These are phyloP conservation scores for Cystobasidium ongulense DNA, from an alignment of 768 basidiomycete genomes.

Conservation along the genomic window DNA sequence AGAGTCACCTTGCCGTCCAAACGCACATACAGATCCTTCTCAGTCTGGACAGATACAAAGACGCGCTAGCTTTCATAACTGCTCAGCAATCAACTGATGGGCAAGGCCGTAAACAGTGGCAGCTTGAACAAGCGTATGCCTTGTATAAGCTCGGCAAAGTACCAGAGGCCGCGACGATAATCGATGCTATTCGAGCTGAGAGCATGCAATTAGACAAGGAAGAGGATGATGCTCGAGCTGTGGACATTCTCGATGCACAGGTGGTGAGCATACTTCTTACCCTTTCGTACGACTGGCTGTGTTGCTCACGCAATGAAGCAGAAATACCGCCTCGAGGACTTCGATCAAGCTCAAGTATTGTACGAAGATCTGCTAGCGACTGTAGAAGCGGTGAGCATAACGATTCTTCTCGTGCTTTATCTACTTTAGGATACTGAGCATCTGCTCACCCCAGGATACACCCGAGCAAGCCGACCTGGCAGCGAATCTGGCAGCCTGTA, in stretches of 20 bases:
- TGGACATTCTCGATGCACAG: constrained; percentile 47
- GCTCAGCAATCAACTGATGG: not conserved
- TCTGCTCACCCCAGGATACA: constrained; percentile 42
- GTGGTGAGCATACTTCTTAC: constrained; percentile 43
- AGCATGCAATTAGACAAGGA: constrained; percentile 17
- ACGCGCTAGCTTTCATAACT: constrained; percentile 41
- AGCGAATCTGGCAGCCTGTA: constrained; percentile 44
- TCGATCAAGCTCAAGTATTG: constrained; percentile 43
- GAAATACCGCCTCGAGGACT: constrained; percentile 46
- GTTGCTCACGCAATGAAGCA: constrained; percentile 23
- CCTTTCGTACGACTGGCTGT: too few relatives aligned
- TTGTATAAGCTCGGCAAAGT: constrained; percentile 47
- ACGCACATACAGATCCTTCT: constrained; percentile 47
- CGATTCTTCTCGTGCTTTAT: not conserved
- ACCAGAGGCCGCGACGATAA: constrained; percentile 42
- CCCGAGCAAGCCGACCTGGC: constrained; percentile 47
- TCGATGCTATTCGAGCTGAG: constrained; percentile 35
- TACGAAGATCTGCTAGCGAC: constrained; percentile 46
- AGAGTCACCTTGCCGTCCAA: constrained; percentile 40
- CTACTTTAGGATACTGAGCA: not conserved
- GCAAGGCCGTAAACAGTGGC: constrained; percentile 27
- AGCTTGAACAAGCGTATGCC: constrained; percentile 46
- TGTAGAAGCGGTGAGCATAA: constrained; percentile 44
- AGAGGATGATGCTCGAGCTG: constrained; percentile 39
- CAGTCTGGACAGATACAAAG: constrained; percentile 46